phyloP scores from a whole-genome alignment of 2,329 filamentous ascomycete species.

The Fusarium brevicatenulatum region DNA sequence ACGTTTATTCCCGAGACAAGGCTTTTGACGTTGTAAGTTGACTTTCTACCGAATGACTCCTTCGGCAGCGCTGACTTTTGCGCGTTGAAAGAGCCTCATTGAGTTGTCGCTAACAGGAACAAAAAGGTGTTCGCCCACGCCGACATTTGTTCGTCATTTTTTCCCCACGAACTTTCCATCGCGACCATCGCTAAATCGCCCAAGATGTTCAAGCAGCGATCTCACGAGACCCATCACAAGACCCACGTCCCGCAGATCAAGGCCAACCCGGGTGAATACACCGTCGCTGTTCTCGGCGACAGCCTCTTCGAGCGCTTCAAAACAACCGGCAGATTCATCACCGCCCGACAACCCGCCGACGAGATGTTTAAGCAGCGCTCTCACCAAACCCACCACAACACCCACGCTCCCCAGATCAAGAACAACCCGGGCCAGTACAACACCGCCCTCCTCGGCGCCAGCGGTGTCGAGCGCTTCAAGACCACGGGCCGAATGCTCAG shows the following conservation, averaged over 20 bases:
- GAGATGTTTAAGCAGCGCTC: conserved; percentile 12
- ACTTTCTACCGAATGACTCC: background rate
- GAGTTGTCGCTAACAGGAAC: fast-evolving
- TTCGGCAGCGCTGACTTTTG: background rate
- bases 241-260: conserved; percentile 7
- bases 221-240: conserved; percentile 10
- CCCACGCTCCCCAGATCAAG: background rate
- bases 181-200: background rate
- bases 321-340: background rate
- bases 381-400: conserved; percentile 1
- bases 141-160: background rate
- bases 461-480: conserved; percentile 2
- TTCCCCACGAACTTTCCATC: background rate
- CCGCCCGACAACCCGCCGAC: background rate
- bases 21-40: background rate
- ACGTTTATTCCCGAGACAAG: background rate
- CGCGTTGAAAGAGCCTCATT: background rate
- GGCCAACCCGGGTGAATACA: background rate
- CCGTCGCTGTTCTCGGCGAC: conserved; percentile 1
- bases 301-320: conserved; percentile 22
- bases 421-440: background rate
- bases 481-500: background rate
- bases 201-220: conserved; percentile 15
- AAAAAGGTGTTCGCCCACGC: background rate
- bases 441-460: background rate